Evolutionary conservation across 2,329 filamentous ascomycete genomes (phyloP), one percentile per base, ranked within the genome.

Genomic region (Stachybotrys chartarum): DNA sequence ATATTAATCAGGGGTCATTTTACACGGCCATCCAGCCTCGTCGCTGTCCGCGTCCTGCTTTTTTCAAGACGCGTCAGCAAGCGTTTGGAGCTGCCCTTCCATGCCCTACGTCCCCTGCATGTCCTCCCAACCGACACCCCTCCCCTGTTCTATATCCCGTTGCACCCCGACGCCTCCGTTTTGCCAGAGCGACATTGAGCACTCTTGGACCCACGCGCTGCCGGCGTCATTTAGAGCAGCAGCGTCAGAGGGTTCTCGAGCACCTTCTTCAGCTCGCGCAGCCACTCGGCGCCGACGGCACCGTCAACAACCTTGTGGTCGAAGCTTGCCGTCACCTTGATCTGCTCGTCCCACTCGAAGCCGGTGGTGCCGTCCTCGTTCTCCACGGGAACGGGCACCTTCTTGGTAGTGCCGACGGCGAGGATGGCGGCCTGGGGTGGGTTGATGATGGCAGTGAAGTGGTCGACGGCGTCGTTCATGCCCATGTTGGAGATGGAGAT

Each of bases 401-500:
- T 97, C 76, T 90, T 94, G 66, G 90, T 91, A 63, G 91, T 95
- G 67, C 95, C 94, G 57, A 99, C 90, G 55, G 94, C 93, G 60
- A 99, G 82, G 72, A 99, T 99, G 70, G 86, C 88, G 54, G 94
- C 90, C 80, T 99, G 95, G 54, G 94, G 94, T 63, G 95, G 94
- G 85, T 99, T 99, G 83, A 99, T 96, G 70, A 99, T 89, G 64
- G 94, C 94, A 53, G 94, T 97, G 79, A 99, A 99, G 72, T 92
- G 85, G 77, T 97, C 92, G 60, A 99, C 87, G 52, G 94, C 93
- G 51, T 86, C 70, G 84, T 99, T 99, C 94, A 99, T 99, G 75
- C 94, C 94, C 94, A 99, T 96, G 85, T 99, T 99, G 78, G 90
- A 96, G 77, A 99, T 97, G 74, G 93, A 97, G 78, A 99, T 96